Evolutionary conservation across 306 rosid genomes (phyloP).

Genomic region (Lathyrus aphaca): DNA sequence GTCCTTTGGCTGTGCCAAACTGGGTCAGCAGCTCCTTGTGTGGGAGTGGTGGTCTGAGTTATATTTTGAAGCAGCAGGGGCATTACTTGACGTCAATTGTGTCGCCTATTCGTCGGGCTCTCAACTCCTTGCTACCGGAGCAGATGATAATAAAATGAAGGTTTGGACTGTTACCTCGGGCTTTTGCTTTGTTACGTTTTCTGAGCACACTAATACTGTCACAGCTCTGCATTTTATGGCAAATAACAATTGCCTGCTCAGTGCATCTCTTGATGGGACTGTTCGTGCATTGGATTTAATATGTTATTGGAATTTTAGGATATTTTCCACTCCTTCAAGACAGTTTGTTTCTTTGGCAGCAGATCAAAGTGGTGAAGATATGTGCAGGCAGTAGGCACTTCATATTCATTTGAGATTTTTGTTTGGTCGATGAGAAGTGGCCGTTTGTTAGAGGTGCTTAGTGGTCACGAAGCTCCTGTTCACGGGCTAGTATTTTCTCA

Average conservation of each 20-base stretch:
- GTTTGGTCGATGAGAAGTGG: constrained; percentile 94
- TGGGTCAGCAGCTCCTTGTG: constrained; percentile 94
- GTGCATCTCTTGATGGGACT: constrained; percentile 98
- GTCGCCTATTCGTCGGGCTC: constrained; percentile 83
- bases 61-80: constrained; percentile 95
- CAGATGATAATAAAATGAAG: constrained; percentile 98
- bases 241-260: constrained; percentile 69
- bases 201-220: constrained; percentile 86
- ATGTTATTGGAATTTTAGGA: constrained; percentile 84
- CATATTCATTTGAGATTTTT: constrained; percentile 93
- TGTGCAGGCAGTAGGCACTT: constrained; percentile 95
- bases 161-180: constrained; percentile 91
- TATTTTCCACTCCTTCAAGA: constrained; percentile 72
- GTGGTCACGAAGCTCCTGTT: constrained; percentile 97
- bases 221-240: constrained; percentile 93
- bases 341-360: constrained; percentile 91
- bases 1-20: constrained; percentile 83
- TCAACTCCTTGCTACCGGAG: constrained; percentile 90
- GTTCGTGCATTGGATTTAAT: constrained; percentile 93
- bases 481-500: constrained; percentile 93
- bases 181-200: constrained; percentile 81
- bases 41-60: constrained; percentile 97
- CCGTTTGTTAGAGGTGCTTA: constrained; percentile 74
- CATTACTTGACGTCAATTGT: constrained; percentile 89
- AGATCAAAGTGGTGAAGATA: constrained; percentile 94